Percentiles rank a stretch among this genome's conserved stretches.
Evolutionary conservation across 73 alveolate genomes (phyloP).

Genomic region (Paramecium sonneborni): DNA sequence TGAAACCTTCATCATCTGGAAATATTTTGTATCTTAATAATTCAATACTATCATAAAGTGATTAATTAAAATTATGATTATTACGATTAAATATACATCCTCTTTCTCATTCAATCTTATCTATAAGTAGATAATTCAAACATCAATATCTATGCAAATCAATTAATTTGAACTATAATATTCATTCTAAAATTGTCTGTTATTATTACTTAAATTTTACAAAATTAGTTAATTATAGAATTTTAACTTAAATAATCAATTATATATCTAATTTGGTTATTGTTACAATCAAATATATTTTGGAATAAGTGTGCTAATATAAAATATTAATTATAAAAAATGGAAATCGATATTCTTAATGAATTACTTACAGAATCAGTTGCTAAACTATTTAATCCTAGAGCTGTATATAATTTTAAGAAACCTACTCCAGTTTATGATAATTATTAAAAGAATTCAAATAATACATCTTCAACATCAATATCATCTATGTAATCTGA

Average conservation of each 20-base stretch:
- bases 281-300: too few species aligned
- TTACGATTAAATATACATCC: too few species aligned
- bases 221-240: too few species aligned
- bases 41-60: not conserved
- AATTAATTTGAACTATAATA: too few species aligned
- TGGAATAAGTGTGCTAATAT: not conserved
- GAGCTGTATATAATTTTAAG: conserved; percentile 2
- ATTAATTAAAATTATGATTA: not conserved
- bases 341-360: conserved; percentile 84
- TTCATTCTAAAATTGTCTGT: too few species aligned
- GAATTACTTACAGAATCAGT: conserved; percentile 81
- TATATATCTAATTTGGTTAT: not conserved
- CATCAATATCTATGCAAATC: too few species aligned
- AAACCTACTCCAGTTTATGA: conserved; percentile 37
- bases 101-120: too few species aligned
- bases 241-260: too few species aligned
- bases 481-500: conserved; percentile 58
- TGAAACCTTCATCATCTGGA: not conserved
- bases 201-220: too few species aligned
- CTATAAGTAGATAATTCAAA: too few species aligned
- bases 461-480: conserved; percentile 5
- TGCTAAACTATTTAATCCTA: conserved; percentile 69
- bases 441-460: conserved; percentile 59
- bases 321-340: not conserved
- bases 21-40: not conserved